phyloP scores from a whole-genome alignment of 352 stramenopile genomes.

The Phytophthora tubulina region DNA sequence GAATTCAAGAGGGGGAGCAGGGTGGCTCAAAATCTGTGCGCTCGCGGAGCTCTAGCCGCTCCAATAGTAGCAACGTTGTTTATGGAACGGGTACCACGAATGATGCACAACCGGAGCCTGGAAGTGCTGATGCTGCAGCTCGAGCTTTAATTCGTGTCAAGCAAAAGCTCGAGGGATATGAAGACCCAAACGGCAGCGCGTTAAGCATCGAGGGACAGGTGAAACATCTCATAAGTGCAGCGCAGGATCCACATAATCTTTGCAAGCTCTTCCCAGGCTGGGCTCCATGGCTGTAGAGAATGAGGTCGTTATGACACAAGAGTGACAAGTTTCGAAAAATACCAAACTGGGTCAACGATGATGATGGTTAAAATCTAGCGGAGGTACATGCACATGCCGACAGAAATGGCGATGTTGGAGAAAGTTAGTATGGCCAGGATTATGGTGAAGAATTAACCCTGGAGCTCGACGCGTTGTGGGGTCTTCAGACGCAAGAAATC shows the following conservation, averaged over 20 bases:
- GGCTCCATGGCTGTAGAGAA: conserved; percentile 93
- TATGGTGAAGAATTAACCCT: too few species aligned
- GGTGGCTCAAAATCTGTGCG: conserved; percentile 15
- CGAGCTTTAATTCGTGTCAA: conserved; percentile 96
- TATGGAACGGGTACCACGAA: conserved; percentile 25
- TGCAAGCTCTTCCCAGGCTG: conserved; percentile 96
- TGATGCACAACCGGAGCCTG: conserved; percentile 26
- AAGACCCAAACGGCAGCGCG: conserved; percentile 96
- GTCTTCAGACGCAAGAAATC: too few species aligned
- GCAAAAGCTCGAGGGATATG: conserved; percentile 99
- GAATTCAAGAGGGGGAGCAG: conserved; percentile 71
- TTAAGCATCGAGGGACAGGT: conserved; percentile 99
- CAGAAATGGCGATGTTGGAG: too few species aligned
- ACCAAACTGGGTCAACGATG: too few species aligned
- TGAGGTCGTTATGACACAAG: too few species aligned
- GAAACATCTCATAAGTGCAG: conserved; percentile 97
- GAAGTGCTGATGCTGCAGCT: conserved; percentile 88
- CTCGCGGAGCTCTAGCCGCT: conserved; percentile 31
- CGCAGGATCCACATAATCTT: conserved; percentile 96
- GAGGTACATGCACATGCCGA: too few species aligned
- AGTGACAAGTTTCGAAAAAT: too few species aligned
- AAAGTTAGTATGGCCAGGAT: too few species aligned
- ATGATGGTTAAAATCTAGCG: too few species aligned
- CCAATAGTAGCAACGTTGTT: conserved; percentile 25
- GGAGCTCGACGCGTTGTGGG: too few species aligned